Evolutionary conservation across 768 basidiomycete genomes (phyloP).

Genomic region (Lyophyllum atratum): DNA sequence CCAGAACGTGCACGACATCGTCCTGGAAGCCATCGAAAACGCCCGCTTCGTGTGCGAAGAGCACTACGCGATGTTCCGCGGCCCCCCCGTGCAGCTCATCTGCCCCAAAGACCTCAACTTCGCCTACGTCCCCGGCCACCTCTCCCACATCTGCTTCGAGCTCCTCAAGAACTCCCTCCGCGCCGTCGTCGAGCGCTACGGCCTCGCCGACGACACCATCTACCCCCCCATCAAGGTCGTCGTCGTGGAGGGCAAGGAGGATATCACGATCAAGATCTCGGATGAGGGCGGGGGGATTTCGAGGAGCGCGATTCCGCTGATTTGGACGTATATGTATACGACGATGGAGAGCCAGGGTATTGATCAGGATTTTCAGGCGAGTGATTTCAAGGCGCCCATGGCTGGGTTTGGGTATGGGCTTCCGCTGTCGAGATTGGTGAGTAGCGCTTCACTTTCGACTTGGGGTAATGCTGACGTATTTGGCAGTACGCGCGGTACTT

Average conservation of each 20-base stretch:
- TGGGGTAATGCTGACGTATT: too few relatives aligned
- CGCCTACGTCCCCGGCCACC: conserved; percentile 94
- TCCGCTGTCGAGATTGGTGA: conserved; percentile 85
- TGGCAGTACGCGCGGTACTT: conserved; percentile 90
- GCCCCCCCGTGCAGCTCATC: conserved; percentile 94
- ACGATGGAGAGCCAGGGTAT: conserved; percentile 77
- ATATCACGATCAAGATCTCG: conserved; percentile 98
- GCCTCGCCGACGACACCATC: conserved; percentile 73
- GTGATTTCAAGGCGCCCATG: conserved; percentile 97
- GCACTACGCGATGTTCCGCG: conserved; percentile 94
- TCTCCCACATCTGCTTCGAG: conserved; percentile 97
- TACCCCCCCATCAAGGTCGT: conserved; percentile 93
- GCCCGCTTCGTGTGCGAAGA: conserved; percentile 94
- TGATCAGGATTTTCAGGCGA: conserved; percentile 77
- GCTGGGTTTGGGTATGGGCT: conserved; percentile 96
- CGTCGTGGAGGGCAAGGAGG: conserved; percentile 96
- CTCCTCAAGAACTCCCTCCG: conserved; percentile 96
- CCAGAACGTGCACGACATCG: conserved; percentile 93
- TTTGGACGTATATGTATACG: conserved; percentile 99
- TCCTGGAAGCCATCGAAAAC: conserved; percentile 98
- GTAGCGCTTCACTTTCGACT: conserved; percentile 21
- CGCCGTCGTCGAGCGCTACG: conserved; percentile 92
- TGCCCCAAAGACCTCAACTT: conserved; percentile 87
- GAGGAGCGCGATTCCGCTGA: conserved; percentile 83
- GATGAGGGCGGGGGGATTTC: conserved; percentile 98